Percentiles rank a stretch among this genome's conserved stretches.
Evolutionary conservation across 306 rosid genomes (phyloP).

Genomic region (Crotalaria pallida): DNA sequence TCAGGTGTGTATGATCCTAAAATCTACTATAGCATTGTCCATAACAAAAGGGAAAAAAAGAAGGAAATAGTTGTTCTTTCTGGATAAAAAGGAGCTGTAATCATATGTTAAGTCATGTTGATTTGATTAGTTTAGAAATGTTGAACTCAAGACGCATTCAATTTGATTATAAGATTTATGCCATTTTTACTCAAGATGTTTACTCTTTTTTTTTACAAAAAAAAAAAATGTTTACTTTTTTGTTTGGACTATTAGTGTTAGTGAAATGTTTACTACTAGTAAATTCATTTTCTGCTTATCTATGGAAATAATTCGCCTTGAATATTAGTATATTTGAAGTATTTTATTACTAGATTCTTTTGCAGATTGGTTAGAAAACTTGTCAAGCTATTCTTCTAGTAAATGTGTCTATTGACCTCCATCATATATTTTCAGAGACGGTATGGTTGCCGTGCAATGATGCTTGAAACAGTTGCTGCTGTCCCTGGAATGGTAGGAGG

Average conservation of each 20-base stretch:
- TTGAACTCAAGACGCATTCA: background rate
- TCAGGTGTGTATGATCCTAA: conserved; percentile 36
- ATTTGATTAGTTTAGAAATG: background rate
- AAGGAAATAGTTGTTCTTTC: background rate
- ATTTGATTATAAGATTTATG: background rate
- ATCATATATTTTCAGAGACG: conserved; percentile 42
- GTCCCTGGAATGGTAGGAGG: conserved; percentile 91
- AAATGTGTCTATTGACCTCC: background rate
- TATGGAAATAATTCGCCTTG: background rate
- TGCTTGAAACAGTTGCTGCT: conserved; percentile 78
- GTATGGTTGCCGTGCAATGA: conserved; percentile 84
- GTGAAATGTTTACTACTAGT: background rate
- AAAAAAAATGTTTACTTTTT: background rate
- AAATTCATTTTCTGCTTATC: background rate
- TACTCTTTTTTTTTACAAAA: background rate
- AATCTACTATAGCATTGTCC: background rate
- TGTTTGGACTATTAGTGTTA: background rate
- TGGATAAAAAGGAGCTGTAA: background rate
- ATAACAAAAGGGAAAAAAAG: background rate
- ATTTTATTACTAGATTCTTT: background rate
- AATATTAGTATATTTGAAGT: background rate
- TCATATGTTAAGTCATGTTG: background rate
- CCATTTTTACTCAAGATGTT: background rate
- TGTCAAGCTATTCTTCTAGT: background rate
- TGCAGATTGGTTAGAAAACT: conserved; percentile 1